phyloP scores from a whole-genome alignment of 2,329 filamentous ascomycete genomes.

The Paramyrothecium sp. region DNA sequence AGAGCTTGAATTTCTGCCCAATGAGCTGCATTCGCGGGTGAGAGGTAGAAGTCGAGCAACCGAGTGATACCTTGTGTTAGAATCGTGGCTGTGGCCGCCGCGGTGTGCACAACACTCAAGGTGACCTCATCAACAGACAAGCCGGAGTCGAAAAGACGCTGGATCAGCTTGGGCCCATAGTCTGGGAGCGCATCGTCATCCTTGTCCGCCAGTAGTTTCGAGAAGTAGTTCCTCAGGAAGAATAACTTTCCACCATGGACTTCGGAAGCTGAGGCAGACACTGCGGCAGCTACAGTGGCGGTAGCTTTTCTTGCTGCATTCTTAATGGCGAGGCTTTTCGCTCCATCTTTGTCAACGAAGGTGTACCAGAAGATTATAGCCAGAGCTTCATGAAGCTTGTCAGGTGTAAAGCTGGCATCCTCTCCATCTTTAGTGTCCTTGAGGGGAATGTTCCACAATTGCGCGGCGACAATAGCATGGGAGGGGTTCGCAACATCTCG shows the following conservation, averaged over 20 bases:
- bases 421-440: neutral
- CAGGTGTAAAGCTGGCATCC: neutral
- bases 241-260: neutral
- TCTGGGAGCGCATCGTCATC: neutral
- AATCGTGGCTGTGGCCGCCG: neutral
- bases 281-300: neutral
- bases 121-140: neutral
- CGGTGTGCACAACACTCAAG: neutral
- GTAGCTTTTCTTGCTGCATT: neutral
- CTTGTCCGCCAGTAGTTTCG: neutral
- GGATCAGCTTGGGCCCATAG: neutral
- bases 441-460: neutral
- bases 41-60: neutral
- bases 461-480: neutral
- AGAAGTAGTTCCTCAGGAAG: neutral
- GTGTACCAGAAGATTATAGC: neutral
- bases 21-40: neutral
- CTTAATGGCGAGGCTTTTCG: neutral
- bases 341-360: neutral
- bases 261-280: neutral
- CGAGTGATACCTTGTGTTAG: neutral
- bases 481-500: slow-evolving; percentile 56
- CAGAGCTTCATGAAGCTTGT: neutral
- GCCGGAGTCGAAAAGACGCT: neutral
- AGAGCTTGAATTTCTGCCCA: neutral